Evolutionary conservation across 345 rosid genomes (phyloP).

Genomic region (Sapria himalayana): DNA sequence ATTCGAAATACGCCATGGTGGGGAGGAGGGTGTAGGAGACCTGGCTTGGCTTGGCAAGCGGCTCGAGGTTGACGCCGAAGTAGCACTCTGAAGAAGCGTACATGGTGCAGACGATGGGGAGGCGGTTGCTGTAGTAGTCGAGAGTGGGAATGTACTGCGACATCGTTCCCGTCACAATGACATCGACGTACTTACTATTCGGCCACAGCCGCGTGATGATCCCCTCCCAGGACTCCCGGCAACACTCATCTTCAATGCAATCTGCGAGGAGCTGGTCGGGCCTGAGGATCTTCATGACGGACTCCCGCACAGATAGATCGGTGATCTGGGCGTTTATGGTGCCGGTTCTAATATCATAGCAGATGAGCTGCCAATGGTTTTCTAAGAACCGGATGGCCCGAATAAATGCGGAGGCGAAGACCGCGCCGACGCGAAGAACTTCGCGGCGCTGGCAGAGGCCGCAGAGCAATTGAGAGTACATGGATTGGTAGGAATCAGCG

Average conservation of each 20-base stretch:
- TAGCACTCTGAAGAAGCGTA: constrained; percentile 96
- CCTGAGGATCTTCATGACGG: constrained; percentile 19
- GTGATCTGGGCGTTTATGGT: constrained; percentile 18
- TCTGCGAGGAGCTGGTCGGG: constrained; percentile 26
- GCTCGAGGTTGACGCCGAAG: constrained; percentile 71
- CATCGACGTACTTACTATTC: constrained; percentile 45
- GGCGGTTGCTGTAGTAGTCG: constrained; percentile 64
- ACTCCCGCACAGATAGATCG: constrained; percentile 18
- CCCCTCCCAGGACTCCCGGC: constrained; percentile 27
- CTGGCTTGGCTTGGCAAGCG: constrained; percentile 68
- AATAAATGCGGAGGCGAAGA: constrained; percentile 40
- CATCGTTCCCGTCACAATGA: constrained; percentile 97
- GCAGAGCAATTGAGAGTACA: constrained; percentile 42
- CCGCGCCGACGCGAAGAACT: constrained; percentile 38
- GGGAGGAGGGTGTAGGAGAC: constrained; percentile 83
- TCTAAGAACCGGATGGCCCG: constrained; percentile 35
- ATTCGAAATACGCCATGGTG: constrained; percentile 85
- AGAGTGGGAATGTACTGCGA: constrained; percentile 91
- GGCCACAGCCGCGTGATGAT: constrained; percentile 37
- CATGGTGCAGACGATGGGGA: constrained; percentile 92
- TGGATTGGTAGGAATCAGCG: constrained; percentile 31
- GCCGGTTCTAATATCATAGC: constrained; percentile 22
- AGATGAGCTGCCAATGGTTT: constrained; percentile 23
- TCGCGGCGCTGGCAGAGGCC: constrained; percentile 26
- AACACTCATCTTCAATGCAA: constrained; percentile 21